Conservation (phyloP, 768 basidiomycete genomes). For the Lactarius sanguifluus region DNA sequence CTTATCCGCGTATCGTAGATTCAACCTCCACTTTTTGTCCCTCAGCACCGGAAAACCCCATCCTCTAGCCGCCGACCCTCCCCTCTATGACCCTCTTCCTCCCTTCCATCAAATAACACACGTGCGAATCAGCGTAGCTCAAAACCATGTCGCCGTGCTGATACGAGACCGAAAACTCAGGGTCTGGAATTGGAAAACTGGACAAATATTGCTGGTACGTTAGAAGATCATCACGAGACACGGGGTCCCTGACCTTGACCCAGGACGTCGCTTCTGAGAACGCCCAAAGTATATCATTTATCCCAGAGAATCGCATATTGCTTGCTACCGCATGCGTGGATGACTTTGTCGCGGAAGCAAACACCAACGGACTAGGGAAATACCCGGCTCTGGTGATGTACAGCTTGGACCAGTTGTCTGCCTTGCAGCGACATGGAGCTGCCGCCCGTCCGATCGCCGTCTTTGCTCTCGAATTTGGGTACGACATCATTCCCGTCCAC, state of each 20-base stretch:
- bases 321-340: not conserved
- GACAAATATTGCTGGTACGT: constrained; percentile 18
- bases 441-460: not conserved
- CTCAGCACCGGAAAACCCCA: constrained; percentile 18
- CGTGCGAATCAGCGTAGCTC: not conserved
- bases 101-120: no score
- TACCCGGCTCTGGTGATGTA: constrained; percentile 4
- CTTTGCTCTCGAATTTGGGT: constrained; percentile 14
- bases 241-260: not conserved
- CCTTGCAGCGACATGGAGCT: not conserved
- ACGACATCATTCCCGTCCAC: not conserved
- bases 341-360: not conserved
- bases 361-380: not conserved
- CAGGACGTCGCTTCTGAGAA: not conserved
- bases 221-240: not conserved
- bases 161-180: not conserved
- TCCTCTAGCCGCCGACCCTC: constrained; percentile 4
- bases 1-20: not conserved
- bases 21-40: constrained; percentile 10
- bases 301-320: constrained; percentile 10
- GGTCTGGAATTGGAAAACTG: constrained; percentile 16
- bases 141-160: constrained; percentile 3
- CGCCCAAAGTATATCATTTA: not conserved
- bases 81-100: not conserved
- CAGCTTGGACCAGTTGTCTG: not conserved